phyloP scores from a whole-genome alignment of 78 protist species.

The Guillardia theta region DNA sequence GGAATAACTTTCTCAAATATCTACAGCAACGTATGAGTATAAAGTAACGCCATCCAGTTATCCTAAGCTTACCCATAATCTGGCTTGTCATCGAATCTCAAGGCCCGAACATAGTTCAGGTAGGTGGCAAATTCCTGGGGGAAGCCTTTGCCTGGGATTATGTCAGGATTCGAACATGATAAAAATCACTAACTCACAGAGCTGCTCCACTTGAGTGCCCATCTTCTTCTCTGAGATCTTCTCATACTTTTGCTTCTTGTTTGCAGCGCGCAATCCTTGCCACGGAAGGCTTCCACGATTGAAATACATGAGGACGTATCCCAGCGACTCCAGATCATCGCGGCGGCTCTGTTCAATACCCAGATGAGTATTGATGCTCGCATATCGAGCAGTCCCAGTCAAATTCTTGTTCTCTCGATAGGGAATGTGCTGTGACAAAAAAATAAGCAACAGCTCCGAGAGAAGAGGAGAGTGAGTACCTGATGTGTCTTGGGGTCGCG shows the following conservation, averaged over 20 bases:
- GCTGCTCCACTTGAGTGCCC: slow-evolving; percentile 77
- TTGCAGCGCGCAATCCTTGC: slow-evolving; percentile 95
- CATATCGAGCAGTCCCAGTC: slow-evolving; percentile 96
- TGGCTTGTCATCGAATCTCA: slow-evolving; percentile 81
- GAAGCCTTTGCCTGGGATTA: background rate
- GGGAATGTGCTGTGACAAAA: slow-evolving; percentile 96
- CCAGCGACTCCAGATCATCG: slow-evolving; percentile 90
- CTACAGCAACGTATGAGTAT: no score
- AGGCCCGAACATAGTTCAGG: slow-evolving; percentile 66
- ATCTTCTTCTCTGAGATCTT: slow-evolving; percentile 88
- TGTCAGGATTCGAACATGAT: background rate
- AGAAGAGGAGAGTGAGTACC: no score
- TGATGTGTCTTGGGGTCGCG: slow-evolving; percentile 86
- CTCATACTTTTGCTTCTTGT: slow-evolving; percentile 93
- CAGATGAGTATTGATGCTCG: slow-evolving; percentile 88
- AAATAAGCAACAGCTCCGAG: no score
- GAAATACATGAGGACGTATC: slow-evolving; percentile 91
- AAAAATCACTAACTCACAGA: slow-evolving; percentile 69
- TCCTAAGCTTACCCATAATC: no score
- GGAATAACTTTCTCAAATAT: slow-evolving; percentile 86
- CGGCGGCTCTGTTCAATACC: slow-evolving; percentile 84
- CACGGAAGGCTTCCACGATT: slow-evolving; percentile 94
- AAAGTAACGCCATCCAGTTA: no score
- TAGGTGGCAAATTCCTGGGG: slow-evolving; percentile 62
- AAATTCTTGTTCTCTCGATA: slow-evolving; percentile 93